Evolutionary conservation across 176 grass and related monocot species (phyloP), one percentile per base, ranked within the genome.

Genomic region (Carex scoparia): DNA sequence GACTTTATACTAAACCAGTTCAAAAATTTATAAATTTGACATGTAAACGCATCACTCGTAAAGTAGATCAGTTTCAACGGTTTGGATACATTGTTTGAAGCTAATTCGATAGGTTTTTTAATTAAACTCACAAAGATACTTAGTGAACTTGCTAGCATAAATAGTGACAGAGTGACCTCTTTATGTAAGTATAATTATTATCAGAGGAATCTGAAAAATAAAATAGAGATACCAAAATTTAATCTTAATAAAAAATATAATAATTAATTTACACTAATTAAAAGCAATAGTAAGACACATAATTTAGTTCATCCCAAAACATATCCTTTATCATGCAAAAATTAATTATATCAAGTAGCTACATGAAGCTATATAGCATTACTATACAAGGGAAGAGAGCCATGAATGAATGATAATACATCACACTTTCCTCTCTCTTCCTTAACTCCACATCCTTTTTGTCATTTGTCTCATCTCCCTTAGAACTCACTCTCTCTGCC

Each of bases 391-490:
- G 59, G 79, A 81, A 65, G 40, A 65, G 40, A 23, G n/a, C 40
- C 32, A 81, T 81, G 55, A 61, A 46, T 62, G 6, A 38, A 51
- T 61, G 6, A 51, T 61, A 31, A 81, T 69, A 32, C 82, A 74
- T 74, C 61, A 65, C 75, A 65, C 75, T 71, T 86, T 78, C 66
- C 33, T 80, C 71, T 77, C 73, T 80, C 28, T 74, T 86, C 75
- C 38, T 74, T 76, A 60, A 72, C 57, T 85, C 11, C 56, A 72
- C 83, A 85, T 85, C 70, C 83, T 15, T 85, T 85, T 76, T 85
- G 83, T 85, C 83, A 70, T 67, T 85, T 85, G 83, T 87, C 86
- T 83, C 76, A 31, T 85, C 72, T 81, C 74, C 87, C 68, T 63
- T 73, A 19, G 76, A 66, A 33, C 85, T 82, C 79, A 72, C 60